Percentiles rank a stretch among this genome's conserved stretches.
Evolutionary conservation across 1,284 basidiomycete species (phyloP).

Genomic region (Pterulicium gracile): DNA sequence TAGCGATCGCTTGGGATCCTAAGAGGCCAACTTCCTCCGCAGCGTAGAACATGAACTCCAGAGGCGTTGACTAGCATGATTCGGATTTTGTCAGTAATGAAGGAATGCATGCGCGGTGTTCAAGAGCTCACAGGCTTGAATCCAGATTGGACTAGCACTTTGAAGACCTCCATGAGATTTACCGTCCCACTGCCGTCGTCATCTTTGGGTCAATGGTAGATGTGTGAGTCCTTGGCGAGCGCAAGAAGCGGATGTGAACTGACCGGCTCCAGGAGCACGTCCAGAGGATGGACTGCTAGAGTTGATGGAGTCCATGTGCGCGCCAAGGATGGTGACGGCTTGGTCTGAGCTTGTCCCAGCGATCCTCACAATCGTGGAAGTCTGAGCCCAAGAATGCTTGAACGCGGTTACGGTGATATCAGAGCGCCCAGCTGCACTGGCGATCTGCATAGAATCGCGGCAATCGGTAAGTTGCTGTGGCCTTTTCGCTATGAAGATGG

Average conservation of each 20-base stretch:
- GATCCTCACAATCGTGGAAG: conserved; percentile 52
- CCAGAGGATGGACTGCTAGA: conserved; percentile 26
- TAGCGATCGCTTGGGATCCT: conserved; percentile 46
- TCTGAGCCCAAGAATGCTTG: conserved; percentile 54
- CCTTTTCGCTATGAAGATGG: not conserved
- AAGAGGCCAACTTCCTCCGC: conserved; percentile 50
- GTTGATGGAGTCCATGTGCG: conserved; percentile 60
- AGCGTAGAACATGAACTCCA: conserved; percentile 47
- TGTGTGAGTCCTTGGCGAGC: not conserved
- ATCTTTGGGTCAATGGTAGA: conserved; percentile 6
- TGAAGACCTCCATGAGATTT: conserved; percentile 38
- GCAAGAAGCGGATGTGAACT: not conserved
- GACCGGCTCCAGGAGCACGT: conserved; percentile 42
- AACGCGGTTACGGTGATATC: conserved; percentile 44
- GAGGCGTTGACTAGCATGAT: conserved; percentile 24
- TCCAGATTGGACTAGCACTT: conserved; percentile 28
- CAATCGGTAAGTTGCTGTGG: not conserved
- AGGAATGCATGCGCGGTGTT: not conserved
- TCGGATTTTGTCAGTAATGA: not conserved
- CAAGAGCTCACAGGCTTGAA: conserved; percentile 23
- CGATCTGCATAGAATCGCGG: not conserved
- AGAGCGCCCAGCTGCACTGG: conserved; percentile 10
- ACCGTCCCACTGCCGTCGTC: conserved; percentile 22
- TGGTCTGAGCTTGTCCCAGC: conserved; percentile 23
- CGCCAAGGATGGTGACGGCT: conserved; percentile 45